Conservation (phyloP, 2,329 filamentous ascomycete genomes). For the Teratosphaeria zuluensis region DNA sequence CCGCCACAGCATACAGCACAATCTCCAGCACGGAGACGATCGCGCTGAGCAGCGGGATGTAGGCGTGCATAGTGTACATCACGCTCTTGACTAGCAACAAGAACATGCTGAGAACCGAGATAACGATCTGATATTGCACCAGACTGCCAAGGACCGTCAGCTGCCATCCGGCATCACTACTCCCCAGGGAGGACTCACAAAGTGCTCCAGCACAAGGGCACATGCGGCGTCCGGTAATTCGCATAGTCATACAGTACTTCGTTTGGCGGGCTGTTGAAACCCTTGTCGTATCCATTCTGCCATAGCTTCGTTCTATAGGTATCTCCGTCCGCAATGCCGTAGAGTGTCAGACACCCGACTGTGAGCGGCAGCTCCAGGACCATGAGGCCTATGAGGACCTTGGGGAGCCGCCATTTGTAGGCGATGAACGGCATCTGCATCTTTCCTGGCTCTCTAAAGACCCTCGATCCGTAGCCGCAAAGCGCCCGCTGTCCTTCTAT, state of each 20-base stretch:
- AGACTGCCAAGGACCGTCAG: conserved; percentile 40
- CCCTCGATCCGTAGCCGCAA: background rate
- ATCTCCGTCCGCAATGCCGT: conserved; percentile 64
- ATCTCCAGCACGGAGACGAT: conserved; percentile 49
- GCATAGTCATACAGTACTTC: conserved; percentile 64
- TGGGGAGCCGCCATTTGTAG: conserved; percentile 45
- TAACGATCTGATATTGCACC: conserved; percentile 66
- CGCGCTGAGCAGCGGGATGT: conserved; percentile 55
- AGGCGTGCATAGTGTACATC: conserved; percentile 60
- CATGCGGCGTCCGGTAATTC: conserved; percentile 53
- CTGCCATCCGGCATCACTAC: background rate
- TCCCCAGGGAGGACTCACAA: conserved; percentile 43
- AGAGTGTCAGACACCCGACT: conserved; percentile 58
- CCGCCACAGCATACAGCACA: conserved; percentile 54
- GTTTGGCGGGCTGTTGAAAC: conserved; percentile 64
- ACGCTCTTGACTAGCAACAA: conserved; percentile 62
- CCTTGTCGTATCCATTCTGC: conserved; percentile 59
- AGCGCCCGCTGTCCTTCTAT: background rate
- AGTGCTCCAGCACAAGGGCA: conserved; percentile 63
- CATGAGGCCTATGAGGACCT: conserved; percentile 48
- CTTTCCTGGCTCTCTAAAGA: background rate
- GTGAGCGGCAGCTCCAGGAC: conserved; percentile 55
- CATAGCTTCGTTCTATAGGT: conserved; percentile 63
- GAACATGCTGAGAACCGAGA: conserved; percentile 67
- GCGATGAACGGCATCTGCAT: conserved; percentile 28